Base-by-base conservation (phyloP, 2,329 filamentous ascomycete genomes). In the Emmonsiellopsis sp. region DNA sequence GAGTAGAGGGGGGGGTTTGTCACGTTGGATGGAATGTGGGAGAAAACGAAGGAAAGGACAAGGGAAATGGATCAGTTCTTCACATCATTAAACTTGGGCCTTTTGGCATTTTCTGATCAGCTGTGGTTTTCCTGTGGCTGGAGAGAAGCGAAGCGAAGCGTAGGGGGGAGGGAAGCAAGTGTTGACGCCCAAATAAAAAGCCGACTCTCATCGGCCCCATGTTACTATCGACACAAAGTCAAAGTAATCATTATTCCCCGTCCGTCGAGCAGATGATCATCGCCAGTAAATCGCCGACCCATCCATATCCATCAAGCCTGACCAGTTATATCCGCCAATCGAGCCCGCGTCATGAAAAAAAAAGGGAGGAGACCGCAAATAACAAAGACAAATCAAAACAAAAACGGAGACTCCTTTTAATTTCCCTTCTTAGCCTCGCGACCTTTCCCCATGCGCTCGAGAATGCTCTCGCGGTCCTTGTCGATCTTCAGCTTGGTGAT, bases 401-500 rank as follows among this genome's bases (percentile, higher is more conserved):
- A 76, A 82, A 75, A 71, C 73, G 71, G 63, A 59, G 68, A 71
- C 68, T 74, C 70, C 60, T 62, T 50, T 41, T 50, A 50, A 16
- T 79, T 73, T 79, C 76, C 78, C 85, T 85, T 78, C 76, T 80
- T 90, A 90, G 67, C 67, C 64, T 76, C 73, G 65, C 74, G 70
- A 55, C 74, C 73, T 67, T 77, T 74, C 54, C 62, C 67, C 48
- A 73, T 71, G 61, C 75, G 70, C 63, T 73, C 72, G 47, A 76
- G 66, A 58, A 77, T 73, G 58, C 70, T 67, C 67, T 77, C 74
- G 61, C 74, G 70, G 63, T 77, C 74, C 69, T 77, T 77, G 63
- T 77, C 73, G 79, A 96, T 82, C 87, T 97, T 95, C 76, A 97
- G 84, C 85, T 96, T 96, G 80, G 86, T 95, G 81, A 98, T 87